Conservation (phyloP, 345 rosid species). For the Dimocarpus longan region DNA sequence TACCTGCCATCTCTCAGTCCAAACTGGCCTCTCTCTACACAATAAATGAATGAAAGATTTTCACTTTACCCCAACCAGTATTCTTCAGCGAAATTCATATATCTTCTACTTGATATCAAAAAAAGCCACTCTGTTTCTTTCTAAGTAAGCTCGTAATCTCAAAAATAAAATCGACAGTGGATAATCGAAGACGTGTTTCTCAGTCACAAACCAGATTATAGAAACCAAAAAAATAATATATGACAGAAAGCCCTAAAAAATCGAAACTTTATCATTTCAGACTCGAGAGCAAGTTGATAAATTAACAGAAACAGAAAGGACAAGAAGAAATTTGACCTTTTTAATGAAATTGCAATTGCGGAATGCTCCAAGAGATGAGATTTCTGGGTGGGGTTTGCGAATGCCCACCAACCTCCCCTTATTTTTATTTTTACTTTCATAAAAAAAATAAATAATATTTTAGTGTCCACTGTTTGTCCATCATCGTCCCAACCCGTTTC, state of each 20-base stretch:
- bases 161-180: background rate
- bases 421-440: no score
- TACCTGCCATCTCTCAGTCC: slow-evolving; percentile 46
- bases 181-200: background rate
- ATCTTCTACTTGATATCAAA: no score
- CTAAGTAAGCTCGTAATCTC: background rate
- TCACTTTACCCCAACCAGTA: background rate
- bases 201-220: background rate
- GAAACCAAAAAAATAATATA: background rate
- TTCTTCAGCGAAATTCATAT: background rate
- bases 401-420: background rate
- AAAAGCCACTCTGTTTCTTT: no score
- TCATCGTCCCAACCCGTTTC: background rate
- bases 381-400: background rate
- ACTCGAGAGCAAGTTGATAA: background rate
- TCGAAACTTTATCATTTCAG: background rate
- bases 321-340: background rate
- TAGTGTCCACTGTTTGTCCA: no score
- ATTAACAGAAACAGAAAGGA: no score
- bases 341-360: background rate
- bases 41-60: background rate
- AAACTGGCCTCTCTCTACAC: no score
- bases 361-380: background rate
- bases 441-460: no score
- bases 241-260: background rate